Evolutionary conservation across 164 flowering plant genomes (phyloP).

Genomic region (Vitis riparia): DNA sequence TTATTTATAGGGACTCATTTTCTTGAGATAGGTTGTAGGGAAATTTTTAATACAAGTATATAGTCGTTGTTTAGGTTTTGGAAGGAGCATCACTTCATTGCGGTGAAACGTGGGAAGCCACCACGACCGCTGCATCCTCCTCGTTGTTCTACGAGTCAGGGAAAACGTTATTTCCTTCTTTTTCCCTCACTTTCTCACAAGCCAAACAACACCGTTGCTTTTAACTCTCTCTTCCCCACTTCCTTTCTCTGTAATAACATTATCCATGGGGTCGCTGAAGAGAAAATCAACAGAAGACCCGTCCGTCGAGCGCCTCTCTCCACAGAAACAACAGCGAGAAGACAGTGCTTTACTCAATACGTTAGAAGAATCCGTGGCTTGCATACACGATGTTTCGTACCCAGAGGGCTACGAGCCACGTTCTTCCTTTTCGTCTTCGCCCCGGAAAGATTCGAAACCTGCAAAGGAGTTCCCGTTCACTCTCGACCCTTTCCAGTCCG

Average conservation of each 20-base stretch:
- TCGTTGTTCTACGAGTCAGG: no score
- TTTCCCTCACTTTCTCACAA: no score
- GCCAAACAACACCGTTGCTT: neutral
- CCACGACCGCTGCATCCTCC: no score
- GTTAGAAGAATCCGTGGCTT: constrained; percentile 51
- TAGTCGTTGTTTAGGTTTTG: no score
- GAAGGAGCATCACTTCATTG: no score
- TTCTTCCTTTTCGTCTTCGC: neutral
- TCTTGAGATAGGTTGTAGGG: no score
- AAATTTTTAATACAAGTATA: no score
- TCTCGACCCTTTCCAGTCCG: constrained; percentile 92
- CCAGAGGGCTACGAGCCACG: constrained; percentile 57
- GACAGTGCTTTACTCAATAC: constrained; percentile 10
- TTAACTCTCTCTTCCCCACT: no score
- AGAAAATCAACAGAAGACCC: constrained; percentile 49
- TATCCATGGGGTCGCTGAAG: constrained; percentile 57
- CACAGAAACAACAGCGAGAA: constrained; percentile 43
- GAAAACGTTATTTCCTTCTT: no score
- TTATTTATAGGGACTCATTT: no score
- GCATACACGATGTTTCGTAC: constrained; percentile 85
- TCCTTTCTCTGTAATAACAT: no score
- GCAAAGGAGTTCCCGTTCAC: constrained; percentile 80
- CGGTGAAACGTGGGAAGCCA: no score
- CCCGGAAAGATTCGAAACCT: constrained; percentile 37
- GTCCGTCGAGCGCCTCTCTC: constrained; percentile 20